Evolutionary conservation across 148 eudicot species (phyloP), one percentile per base, ranked within the genome.

Genomic region (Camellia granthamiana): DNA sequence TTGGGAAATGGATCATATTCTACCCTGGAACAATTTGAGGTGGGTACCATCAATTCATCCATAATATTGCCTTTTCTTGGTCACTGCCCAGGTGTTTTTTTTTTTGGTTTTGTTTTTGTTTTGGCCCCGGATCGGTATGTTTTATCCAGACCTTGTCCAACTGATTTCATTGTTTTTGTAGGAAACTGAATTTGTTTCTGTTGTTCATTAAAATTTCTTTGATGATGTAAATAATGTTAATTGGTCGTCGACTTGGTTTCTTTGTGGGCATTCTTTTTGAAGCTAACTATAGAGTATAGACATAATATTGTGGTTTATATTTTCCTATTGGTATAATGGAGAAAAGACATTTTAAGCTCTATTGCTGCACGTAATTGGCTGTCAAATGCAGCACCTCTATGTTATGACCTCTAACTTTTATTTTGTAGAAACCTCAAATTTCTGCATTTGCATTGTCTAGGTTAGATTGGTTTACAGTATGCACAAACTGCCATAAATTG

Each of bases 1-100:
- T 88, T 95, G 67, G 88, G 87, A 6, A 87, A 87, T 79, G 97
- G 92, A 70, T 82, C 86, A 59, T 96, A 96, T 78, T 87, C 88
- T 23, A 91, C 87, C 18, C 81, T 96, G 69, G 91, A 91, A 81
- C 92, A 93, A 78, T 91, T 93, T 78, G 98, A 96, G 98, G 99
- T 96, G 75, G 80, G 91, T 85, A 44, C 77, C 62, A 30, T 0
- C 56, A 74, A 11, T 75, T 43, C 19, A 12, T 41, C 49, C 61
- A 41, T 14, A 15, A 4, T 64, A 3, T 80, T 3, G 4, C 52
- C 13, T 79, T 74, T 47, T 42, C 44, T 56, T 80, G 49, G 74
- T 60, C 49, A 52, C 51, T 63, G 6, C 69, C 43, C n/a, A 55
- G 14, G 38, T 30, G 38, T 30, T 30, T 30, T 30, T 30, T 30